Base-by-base conservation (phyloP, 208 protist genomes). In the Leishmania tropica region DNA sequence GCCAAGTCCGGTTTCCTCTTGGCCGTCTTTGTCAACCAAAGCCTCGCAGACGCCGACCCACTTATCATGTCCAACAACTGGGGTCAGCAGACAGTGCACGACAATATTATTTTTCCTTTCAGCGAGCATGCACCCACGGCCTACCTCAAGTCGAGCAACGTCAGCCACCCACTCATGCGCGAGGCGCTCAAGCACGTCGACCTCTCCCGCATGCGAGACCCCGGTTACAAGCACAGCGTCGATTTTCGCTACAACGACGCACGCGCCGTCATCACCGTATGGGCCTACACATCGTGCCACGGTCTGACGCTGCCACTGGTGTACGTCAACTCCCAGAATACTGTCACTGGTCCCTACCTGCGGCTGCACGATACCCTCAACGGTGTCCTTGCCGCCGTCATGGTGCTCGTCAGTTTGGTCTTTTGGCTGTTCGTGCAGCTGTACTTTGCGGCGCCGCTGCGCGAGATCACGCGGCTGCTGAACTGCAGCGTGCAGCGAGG, bases 111-210 rank as follows among this genome's bases (percentile, higher is more conserved):
- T 11, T 67, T 70, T 40, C 11, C 48, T 17, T 6, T 75, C 28
- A 54, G 37, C 47, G 24, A 8, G 17, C 40, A 19, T 37, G 72
- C 5, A 1, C 13, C 17, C 60, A 42, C 82, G 7, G n/a, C 42
- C 21, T 88, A 82, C 70, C 68, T 87, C 35, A 37, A 51, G 17
- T 21, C 51, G 0, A 85, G 84, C 65, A 68, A 86, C 37, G 65
- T 88, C 58, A 82, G 53, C 65, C 75, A 88, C 65, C 84, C 87
- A 8, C 73, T 90, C 62, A 85, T 90, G 85, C 64, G 68, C 10
- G 75, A 70, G 21, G 87, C 85, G 21, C 65, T 90, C 51, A 78
- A 73, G 76, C 80, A 86, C 74, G 54, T 90, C 24, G 35, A 81
- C 70, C 40, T 88, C 10, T 7, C 31, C 13, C 65, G 28, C 11